Evolutionary conservation across 495 filamentous ascomycete genomes (phyloP).

Genomic region (Xylaria telfairii): DNA sequence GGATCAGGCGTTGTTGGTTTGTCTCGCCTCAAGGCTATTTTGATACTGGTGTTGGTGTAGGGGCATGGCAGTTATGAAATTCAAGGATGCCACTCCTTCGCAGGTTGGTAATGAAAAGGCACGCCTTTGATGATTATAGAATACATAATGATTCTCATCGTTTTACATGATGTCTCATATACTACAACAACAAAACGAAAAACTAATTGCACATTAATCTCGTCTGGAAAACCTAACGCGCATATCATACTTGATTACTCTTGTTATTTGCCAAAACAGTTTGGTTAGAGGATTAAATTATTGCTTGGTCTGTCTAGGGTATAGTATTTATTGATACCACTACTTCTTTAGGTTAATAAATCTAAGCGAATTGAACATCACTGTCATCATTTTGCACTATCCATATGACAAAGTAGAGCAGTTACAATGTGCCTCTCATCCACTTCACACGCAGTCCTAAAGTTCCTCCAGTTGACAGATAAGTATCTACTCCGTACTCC

Average conservation of each 20-base stretch:
- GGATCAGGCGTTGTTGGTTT: conserved; percentile 11
- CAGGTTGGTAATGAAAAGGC: not conserved
- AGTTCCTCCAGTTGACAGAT: not conserved
- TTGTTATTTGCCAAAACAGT: not conserved
- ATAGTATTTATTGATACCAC: not conserved
- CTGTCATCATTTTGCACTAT: not conserved
- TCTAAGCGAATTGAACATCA: not conserved
- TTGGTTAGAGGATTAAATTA: not conserved
- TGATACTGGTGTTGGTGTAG: conserved; percentile 13
- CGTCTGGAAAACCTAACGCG: not conserved
- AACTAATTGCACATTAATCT: not conserved
- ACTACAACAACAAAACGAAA: not conserved
- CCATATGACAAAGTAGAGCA: not conserved
- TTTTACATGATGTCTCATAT: not conserved
- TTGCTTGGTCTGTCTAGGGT: not conserved
- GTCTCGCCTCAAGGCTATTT: not conserved
- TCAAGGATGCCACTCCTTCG: not conserved
- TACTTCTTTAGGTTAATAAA: not conserved
- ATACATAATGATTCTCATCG: conserved; percentile 5
- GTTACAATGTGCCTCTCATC: too few relatives aligned
- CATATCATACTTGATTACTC: not conserved
- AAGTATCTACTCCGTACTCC: not conserved
- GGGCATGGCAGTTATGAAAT: conserved; percentile 1
- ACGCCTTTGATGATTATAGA: not conserved
- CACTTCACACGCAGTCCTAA: not conserved